Evolutionary conservation across 805 yeast genomes (phyloP), one percentile per base, ranked within the genome.

Genomic region (Metschnikowia arizonensis): DNA sequence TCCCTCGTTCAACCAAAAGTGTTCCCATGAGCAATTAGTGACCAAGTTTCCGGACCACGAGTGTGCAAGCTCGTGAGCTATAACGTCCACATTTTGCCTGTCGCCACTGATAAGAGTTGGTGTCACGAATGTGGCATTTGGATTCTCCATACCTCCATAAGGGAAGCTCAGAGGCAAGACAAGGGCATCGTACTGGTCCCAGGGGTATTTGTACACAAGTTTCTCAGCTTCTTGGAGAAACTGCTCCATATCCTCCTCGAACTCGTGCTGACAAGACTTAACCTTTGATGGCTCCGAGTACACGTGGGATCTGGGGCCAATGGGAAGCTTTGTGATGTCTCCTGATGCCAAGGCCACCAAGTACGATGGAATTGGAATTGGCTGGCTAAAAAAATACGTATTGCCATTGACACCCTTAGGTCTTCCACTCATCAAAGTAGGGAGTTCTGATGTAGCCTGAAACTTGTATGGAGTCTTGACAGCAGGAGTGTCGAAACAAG

Each of bases 81-180:
- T 81, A 24, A 89, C 97, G 56, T 85, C 89, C 15, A 88, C 88
- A 52, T 88, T 87, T 46, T 87, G 82, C 47, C 90, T 75, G 64
- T 88, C 96, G 32, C 90, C 89, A 12, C 90, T 78, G 34, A 89
- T 78, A 50, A 89, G 72, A 1, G 97, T 88, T 38, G 96, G 96
- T 0, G 96, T 88, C 7, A 89, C 90, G 65, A 88, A 88, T 0
- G 96, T 88, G 63, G 88, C 81, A 59, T 88, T 88, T 49, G 96
- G 95, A 59, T 88, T 87, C 67, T 89, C 96, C 96, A 89, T 89
- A 44, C 97, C 97, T 50, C 96, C 96, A 58, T 86, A 89, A 2
- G 96, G 95, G 66, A 79, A 76, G 6, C 81, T 78, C 44, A 82
- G 77, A 2, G 95, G 96, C 52, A 88, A 77, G 26, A 89, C 81